phyloP scores from a whole-genome alignment of 441 rosid genomes.

The Brassica hybrid region DNA sequence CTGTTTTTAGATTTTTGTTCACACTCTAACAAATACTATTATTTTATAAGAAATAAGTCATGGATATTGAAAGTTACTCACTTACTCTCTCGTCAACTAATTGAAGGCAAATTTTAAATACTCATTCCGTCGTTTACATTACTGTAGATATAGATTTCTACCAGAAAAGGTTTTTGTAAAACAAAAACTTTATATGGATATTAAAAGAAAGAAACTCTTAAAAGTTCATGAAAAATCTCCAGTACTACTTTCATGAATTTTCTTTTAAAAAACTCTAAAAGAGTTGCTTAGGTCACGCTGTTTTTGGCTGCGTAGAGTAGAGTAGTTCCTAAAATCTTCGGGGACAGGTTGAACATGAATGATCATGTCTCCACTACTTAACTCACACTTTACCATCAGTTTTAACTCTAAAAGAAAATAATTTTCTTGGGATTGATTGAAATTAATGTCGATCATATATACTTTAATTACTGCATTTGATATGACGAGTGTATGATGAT shows the following conservation, averaged over 20 bases:
- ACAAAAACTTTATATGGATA: too few species aligned
- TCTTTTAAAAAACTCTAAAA: background rate
- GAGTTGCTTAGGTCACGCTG: slow-evolving; percentile 19
- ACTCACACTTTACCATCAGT: slow-evolving; percentile 5
- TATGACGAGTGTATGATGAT: slow-evolving; percentile 39
- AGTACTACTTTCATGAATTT: background rate
- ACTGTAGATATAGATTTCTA: background rate
- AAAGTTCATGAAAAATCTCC: background rate
- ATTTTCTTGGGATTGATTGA: slow-evolving; percentile 1
- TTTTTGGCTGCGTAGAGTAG: slow-evolving; percentile 15
- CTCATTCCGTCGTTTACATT: background rate
- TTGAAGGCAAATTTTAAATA: background rate
- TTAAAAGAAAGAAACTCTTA: too few species aligned
- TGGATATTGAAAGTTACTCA: background rate
- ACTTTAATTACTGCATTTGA: slow-evolving; percentile 23
- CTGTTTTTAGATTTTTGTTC: background rate
- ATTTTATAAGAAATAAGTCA: background rate
- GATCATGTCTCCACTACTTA: slow-evolving; percentile 38
- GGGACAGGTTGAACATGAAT: slow-evolving; percentile 27
- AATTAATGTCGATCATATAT: slow-evolving; percentile 23
- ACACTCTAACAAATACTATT: background rate
- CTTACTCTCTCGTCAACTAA: background rate
- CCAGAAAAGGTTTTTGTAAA: background rate
- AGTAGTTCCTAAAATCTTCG: slow-evolving; percentile 9
- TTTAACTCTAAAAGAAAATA: background rate